Evolutionary conservation across 352 stramenopile species (phyloP).

Genomic region (Thalassiosira ordinaria): DNA sequence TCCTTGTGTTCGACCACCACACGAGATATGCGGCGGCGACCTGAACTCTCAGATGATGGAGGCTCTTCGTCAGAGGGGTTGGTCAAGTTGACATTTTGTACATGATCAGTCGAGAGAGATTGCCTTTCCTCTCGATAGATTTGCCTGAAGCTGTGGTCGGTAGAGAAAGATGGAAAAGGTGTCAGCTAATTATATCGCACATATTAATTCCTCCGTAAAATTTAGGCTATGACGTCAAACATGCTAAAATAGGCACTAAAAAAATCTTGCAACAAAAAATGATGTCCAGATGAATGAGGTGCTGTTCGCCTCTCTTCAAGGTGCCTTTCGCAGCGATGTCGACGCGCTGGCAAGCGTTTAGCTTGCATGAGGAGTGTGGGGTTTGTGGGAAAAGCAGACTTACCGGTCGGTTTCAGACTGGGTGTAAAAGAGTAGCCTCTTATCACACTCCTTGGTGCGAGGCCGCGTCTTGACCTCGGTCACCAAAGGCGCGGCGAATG

Average conservation of each 20-base stretch:
- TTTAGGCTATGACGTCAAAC: not conserved
- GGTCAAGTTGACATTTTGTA: conserved; percentile 19
- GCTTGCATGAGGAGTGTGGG: too few relatives aligned
- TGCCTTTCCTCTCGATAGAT: conserved; percentile 79
- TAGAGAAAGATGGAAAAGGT: conserved; percentile 1
- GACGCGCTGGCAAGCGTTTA: too few relatives aligned
- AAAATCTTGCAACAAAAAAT: not conserved
- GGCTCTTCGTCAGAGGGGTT: conserved; percentile 7
- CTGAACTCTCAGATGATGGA: conserved; percentile 6
- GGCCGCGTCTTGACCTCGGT: conserved; percentile 71
- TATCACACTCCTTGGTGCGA: conserved; percentile 62
- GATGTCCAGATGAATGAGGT: not conserved
- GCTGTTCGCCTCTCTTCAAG: too few relatives aligned
- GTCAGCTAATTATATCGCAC: conserved; percentile 5
- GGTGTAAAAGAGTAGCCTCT: conserved; percentile 75
- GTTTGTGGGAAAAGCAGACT: conserved; percentile 11
- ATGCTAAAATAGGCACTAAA: not conserved
- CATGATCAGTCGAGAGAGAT: conserved; percentile 40
- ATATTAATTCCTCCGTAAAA: not conserved
- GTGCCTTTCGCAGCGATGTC: too few relatives aligned
- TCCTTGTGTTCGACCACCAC: conserved; percentile 80
- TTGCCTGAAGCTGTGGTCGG: conserved; percentile 67
- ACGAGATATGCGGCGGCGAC: conserved; percentile 71
- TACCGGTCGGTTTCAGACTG: conserved; percentile 73
- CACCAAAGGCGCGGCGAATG: conserved; percentile 66